Percentiles rank a stretch among this genome's conserved stretches.
Evolutionary conservation across 257 asterid species (phyloP).

Genomic region (Dorcoceras hygrometricum): DNA sequence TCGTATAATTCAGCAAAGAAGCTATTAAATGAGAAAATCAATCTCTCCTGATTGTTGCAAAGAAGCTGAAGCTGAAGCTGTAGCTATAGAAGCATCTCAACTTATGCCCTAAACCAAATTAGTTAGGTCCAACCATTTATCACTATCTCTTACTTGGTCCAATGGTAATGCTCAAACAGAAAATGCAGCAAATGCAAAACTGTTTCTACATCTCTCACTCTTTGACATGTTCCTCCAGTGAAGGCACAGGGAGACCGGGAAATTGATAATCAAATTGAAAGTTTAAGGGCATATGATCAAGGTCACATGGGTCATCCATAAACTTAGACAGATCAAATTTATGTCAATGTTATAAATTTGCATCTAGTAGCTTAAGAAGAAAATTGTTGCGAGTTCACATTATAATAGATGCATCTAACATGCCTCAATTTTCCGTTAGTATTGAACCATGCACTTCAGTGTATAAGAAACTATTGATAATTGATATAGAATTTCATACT

Average conservation of each 20-base stretch:
- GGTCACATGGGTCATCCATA: background rate
- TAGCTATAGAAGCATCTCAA: conserved; percentile 9
- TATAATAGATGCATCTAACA: background rate
- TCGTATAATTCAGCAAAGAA: conserved; percentile 14
- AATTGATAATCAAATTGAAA: background rate
- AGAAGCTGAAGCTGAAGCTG: conserved; percentile 9
- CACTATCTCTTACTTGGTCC: conserved; percentile 20
- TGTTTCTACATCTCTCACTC: background rate
- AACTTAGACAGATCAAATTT: background rate
- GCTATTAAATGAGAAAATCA: conserved; percentile 22
- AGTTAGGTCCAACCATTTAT: background rate
- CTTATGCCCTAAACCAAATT: too few species aligned
- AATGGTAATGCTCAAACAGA: conserved; percentile 18
- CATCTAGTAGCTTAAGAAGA: too few species aligned
- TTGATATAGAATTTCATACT: conserved; percentile 49
- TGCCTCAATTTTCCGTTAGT: background rate
- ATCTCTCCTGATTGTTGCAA: conserved; percentile 9
- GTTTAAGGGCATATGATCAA: background rate
- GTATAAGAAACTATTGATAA: background rate
- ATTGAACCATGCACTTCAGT: background rate
- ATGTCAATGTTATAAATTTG: background rate
- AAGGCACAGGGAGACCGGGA: background rate
- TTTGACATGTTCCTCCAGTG: background rate
- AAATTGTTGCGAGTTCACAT: too few species aligned
- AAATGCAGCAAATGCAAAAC: conserved; percentile 8